A percentile compares a stretch with the other conserved stretches of the same genome.
These are phyloP conservation scores for Naegleria lovaniensis DNA, from an alignment of 208 protist species.

Conservation along the genomic window DNA sequence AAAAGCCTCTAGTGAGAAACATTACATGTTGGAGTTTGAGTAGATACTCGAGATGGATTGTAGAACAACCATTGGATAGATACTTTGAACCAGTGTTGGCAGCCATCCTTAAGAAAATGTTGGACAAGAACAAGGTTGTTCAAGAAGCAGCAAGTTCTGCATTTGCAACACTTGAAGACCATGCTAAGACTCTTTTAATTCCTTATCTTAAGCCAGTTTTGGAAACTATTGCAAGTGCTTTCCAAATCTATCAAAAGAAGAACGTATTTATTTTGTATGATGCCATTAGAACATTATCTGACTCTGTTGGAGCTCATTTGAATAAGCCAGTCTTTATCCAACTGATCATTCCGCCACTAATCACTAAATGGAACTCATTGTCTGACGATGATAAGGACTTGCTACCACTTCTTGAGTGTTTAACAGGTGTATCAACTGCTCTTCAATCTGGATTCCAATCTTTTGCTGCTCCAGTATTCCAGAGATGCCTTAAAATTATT, in stretches of 20 bases:
- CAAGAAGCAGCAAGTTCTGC: conserved; percentile 50
- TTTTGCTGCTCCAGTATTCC: conserved; percentile 34
- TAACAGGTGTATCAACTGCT: conserved; percentile 43
- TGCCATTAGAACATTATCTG: conserved; percentile 43
- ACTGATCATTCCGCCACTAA: conserved; percentile 5
- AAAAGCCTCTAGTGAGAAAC: conserved; percentile 72
- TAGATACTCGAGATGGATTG: conserved; percentile 42
- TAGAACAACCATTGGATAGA: neutral
- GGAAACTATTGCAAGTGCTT: conserved; percentile 36
- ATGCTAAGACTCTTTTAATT: conserved; percentile 29
- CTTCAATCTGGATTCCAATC: conserved; percentile 39
- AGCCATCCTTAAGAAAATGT: conserved; percentile 38
- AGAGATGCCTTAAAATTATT: conserved; percentile 41
- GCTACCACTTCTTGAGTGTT: conserved; percentile 50
- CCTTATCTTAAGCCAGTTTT: conserved; percentile 41
- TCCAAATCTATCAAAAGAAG: conserved; percentile 43
- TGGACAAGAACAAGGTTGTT: conserved; percentile 47
- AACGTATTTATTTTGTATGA: conserved; percentile 53
- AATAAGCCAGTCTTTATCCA: conserved; percentile 22
- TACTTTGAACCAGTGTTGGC: conserved; percentile 34
- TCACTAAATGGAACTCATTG: conserved; percentile 37
- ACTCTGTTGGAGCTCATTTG: conserved; percentile 24
- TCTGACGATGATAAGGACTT: conserved; percentile 38
- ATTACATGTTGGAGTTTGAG: conserved; percentile 80
- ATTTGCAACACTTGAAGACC: conserved; percentile 50